Evolutionary conservation across 2,329 filamentous ascomycete genomes (phyloP), one percentile per base, ranked within the genome.

Genomic region (Colletotrichum chlorophyti): DNA sequence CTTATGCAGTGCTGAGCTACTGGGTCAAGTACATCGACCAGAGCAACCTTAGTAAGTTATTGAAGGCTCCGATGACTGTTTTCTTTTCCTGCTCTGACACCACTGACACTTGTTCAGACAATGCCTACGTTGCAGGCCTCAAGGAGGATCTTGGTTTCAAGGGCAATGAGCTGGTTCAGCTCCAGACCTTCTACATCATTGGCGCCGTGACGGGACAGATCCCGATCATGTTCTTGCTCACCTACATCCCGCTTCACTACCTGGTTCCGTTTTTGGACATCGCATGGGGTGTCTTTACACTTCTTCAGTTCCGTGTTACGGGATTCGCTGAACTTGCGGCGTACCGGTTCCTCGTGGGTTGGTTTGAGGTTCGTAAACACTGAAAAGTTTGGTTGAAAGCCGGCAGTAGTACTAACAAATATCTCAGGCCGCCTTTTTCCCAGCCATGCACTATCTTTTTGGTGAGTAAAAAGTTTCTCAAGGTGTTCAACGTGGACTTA

Each of bases 251-350:
- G 27, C 65, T 19, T 64, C 66, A 50, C 65, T 72, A 35, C 70
- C 5, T 53, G 38, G 19, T 71, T 53, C 47, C 68, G 63, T 46
- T 54, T 67, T 4, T 59, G 60, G 81, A 85, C 57, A 63, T 85
- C 2, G 66, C 73, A 1, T 86, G 84, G 83, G 82, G 82, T 0
- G 67, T 85, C 26, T 82, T 86, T 58, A 86, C 83, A 0, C 72
- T 87, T 11, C 70, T 84, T 60, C 38, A 62, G 57, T 35, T 38
- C 64, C 45, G 61, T 34, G 12, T 64, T 58, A 59, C 47, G 63
- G 70, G 32, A 32, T 70, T 27, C 19, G 52, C 23, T 27, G 64
- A 29, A 53, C 73, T 59, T 8, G 57, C 57, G 7, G 57, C 57
- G 7, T 59, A 59, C 14, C 65, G 73, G 2, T 76, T 76, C 46